Evolutionary conservation across 495 filamentous ascomycete genomes (phyloP).

Genomic region (Paragyromitra xinjiangensis): DNA sequence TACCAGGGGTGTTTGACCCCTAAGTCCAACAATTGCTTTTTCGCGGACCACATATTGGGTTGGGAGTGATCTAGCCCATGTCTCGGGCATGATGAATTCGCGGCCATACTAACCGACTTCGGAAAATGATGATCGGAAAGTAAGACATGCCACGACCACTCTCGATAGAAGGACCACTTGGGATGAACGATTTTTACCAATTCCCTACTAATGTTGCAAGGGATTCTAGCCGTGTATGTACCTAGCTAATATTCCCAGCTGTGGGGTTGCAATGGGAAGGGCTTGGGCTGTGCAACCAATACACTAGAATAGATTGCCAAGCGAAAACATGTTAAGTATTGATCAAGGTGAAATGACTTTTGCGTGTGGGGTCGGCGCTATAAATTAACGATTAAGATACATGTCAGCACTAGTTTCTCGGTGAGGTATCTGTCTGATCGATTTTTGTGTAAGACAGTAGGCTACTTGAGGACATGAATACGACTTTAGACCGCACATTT

Average conservation of each 20-base stretch:
- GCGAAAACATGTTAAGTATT: neutral
- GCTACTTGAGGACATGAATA: too few species aligned
- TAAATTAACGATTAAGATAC: too few species aligned
- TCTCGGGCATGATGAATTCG: neutral
- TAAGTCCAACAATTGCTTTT: neutral
- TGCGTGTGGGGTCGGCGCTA: too few species aligned
- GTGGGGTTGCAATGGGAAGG: neutral
- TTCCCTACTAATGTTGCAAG: too few species aligned
- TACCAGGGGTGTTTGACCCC: conserved; percentile 2
- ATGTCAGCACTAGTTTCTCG: too few species aligned
- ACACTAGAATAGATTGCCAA: neutral
- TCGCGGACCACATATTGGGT: neutral
- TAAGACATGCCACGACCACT: neutral
- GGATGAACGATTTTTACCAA: too few species aligned
- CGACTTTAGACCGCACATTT: too few species aligned
- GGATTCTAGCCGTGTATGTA: too few species aligned
- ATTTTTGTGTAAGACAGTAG: too few species aligned
- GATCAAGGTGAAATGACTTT: too few species aligned
- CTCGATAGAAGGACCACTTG: neutral
- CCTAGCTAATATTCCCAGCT: neutral
- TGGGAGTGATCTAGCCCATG: neutral
- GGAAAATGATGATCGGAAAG: neutral
- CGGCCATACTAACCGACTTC: neutral
- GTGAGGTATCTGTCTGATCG: too few species aligned
- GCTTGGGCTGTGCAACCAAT: too few species aligned